A percentile compares a stretch with the other conserved stretches of the same genome.
Conservation (phyloP, 345 rosid species). For the Arabis hirsuta region DNA sequence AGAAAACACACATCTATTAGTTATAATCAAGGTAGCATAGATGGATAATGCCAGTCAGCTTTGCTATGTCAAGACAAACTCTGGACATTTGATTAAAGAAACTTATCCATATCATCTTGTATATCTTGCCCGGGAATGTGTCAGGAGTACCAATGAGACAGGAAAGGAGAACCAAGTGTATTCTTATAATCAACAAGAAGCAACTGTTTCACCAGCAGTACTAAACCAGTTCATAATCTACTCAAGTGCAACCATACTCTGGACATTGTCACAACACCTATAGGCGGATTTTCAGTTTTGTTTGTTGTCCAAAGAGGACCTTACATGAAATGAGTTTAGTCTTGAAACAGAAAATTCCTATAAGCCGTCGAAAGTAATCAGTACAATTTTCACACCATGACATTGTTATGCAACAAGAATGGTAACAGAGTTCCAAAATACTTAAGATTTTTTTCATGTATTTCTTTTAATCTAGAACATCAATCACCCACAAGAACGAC, state of each 20-base stretch:
- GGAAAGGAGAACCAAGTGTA: not conserved
- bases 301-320: too few species aligned
- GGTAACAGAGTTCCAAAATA: not conserved
- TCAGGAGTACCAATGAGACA: not conserved
- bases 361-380: not conserved
- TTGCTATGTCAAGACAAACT: too few species aligned
- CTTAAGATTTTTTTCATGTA: not conserved
- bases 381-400: not conserved
- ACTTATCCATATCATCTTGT: too few species aligned
- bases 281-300: too few species aligned
- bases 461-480: not conserved
- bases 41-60: not conserved
- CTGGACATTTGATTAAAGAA: too few species aligned
- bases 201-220: not conserved
- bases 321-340: too few species aligned
- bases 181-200: not conserved
- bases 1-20: slow-evolving; percentile 12
- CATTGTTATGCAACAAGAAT: not conserved
- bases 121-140: too few species aligned
- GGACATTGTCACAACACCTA: too few species aligned
- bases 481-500: too few species aligned
- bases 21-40: slow-evolving; percentile 6
- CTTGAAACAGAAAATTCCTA: not conserved
- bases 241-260: too few species aligned
- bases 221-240: not conserved